These are phyloP conservation scores for Brassica rapa DNA, from an alignment of 345 rosid species.

Conservation along the genomic window DNA sequence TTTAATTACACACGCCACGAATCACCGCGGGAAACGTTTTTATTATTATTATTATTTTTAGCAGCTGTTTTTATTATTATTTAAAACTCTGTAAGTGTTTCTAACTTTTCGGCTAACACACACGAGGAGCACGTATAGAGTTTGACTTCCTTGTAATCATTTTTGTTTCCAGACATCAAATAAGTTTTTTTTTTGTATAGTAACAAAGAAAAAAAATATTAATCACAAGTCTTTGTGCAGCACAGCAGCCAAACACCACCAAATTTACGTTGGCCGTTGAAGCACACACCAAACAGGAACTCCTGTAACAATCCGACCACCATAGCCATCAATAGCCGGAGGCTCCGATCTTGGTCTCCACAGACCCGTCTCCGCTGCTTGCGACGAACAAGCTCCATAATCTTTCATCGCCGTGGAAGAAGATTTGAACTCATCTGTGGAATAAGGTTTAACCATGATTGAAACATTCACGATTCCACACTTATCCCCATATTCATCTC, in stretches of 20 bases:
- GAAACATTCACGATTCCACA: conserved; percentile 74
- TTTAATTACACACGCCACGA: neutral
- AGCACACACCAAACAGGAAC: conserved; percentile 26
- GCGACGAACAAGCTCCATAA: conserved; percentile 16
- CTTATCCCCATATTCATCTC: conserved; percentile 48
- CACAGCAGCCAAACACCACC: neutral
- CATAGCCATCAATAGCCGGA: conserved; percentile 26
- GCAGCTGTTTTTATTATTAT: neutral
- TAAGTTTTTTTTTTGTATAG: neutral
- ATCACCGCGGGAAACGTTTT: neutral
- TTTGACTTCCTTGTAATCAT: conserved; percentile 18
- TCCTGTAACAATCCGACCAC: conserved; percentile 30
- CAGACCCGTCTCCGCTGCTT: conserved; percentile 9
- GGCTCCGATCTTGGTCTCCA: conserved; percentile 17
- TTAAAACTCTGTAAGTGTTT: neutral
- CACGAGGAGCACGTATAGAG: neutral
- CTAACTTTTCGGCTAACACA: neutral
- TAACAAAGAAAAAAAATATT: neutral
- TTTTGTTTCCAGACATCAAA: neutral
- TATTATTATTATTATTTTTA: neutral
- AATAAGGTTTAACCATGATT: conserved; percentile 40
- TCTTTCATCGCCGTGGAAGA: neutral
- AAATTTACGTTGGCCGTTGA: conserved; percentile 14
- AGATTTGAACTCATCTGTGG: conserved; percentile 5
- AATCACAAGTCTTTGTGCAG: neutral